A percentile compares a stretch with the other conserved stretches of the same genome.
phyloP scores from a whole-genome alignment of 1,284 basidiomycete genomes.

The Fomitiporia mediterranea region DNA sequence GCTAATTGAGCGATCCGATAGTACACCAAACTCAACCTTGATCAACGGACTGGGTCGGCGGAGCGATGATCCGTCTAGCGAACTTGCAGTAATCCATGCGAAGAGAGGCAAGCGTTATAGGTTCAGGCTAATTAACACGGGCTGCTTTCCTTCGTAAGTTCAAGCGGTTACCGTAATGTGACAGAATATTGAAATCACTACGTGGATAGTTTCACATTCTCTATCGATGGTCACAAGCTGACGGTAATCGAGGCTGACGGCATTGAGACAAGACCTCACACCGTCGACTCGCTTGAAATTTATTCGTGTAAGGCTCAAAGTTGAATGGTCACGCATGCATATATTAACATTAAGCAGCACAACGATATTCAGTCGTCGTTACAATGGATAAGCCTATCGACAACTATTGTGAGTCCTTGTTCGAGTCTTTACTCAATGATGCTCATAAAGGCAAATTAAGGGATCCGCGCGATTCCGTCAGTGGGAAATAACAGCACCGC shows the following conservation, averaged over 20 bases:
- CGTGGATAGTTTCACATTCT: conserved; percentile 12
- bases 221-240: conserved; percentile 23
- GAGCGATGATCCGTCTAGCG: conserved; percentile 28
- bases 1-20: background rate
- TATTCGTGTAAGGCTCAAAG: no score
- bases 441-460: background rate
- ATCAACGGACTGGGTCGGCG: conserved; percentile 32
- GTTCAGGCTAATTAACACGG: conserved; percentile 37
- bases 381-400: conserved; percentile 33
- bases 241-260: conserved; percentile 41
- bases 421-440: background rate
- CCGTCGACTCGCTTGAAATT: conserved; percentile 2
- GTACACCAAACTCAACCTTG: conserved; percentile 24
- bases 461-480: conserved; percentile 32
- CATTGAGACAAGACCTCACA: conserved; percentile 29
- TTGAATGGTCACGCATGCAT: no score
- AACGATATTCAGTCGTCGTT: conserved; percentile 36
- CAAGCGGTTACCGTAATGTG: conserved; percentile 35
- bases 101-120: conserved; percentile 29
- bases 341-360: conserved; percentile 24
- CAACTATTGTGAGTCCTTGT: conserved; percentile 26
- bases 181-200: conserved; percentile 21
- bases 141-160: conserved; percentile 36
- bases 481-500: conserved; percentile 20
- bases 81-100: conserved; percentile 34